These are phyloP conservation scores for Cercophora sp. DNA, from an alignment of 495 filamentous ascomycete genomes.

Conservation along the genomic window DNA sequence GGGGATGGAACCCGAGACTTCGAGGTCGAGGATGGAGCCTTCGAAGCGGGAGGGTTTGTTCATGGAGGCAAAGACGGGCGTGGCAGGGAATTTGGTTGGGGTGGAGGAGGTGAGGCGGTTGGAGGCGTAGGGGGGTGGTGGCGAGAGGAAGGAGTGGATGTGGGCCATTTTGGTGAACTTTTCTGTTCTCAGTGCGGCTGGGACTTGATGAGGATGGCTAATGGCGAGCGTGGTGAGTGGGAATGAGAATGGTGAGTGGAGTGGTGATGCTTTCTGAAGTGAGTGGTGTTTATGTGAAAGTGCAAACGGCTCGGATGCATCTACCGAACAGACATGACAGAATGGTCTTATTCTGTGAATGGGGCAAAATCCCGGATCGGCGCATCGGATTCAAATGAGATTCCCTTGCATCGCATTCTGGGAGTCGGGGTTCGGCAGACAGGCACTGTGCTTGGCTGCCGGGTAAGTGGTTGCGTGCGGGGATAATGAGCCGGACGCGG, in stretches of 20 bases:
- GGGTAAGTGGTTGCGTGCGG: constrained; percentile 15
- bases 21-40: constrained; percentile 46
- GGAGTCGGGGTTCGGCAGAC: background rate
- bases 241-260: background rate
- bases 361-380: background rate
- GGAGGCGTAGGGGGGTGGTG: constrained; percentile 24
- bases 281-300: background rate
- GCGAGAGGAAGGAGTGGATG: constrained; percentile 1
- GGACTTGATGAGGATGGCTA: background rate
- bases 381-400: background rate
- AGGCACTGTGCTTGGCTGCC: background rate
- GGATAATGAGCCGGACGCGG: background rate
- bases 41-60: constrained; percentile 46
- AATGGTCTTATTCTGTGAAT: background rate
- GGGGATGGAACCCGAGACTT: constrained; percentile 47
- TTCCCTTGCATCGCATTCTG: background rate
- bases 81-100: constrained; percentile 45
- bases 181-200: background rate
- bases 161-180: background rate
- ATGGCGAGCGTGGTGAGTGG: background rate
- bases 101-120: constrained; percentile 28
- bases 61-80: constrained; percentile 43
- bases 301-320: background rate
- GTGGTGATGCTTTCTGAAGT: background rate
- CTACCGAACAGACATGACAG: background rate